Percentiles rank a stretch among this genome's conserved stretches.
phyloP scores from a whole-genome alignment of 2,329 filamentous ascomycete genomes.

The Botrytis squamosa region DNA sequence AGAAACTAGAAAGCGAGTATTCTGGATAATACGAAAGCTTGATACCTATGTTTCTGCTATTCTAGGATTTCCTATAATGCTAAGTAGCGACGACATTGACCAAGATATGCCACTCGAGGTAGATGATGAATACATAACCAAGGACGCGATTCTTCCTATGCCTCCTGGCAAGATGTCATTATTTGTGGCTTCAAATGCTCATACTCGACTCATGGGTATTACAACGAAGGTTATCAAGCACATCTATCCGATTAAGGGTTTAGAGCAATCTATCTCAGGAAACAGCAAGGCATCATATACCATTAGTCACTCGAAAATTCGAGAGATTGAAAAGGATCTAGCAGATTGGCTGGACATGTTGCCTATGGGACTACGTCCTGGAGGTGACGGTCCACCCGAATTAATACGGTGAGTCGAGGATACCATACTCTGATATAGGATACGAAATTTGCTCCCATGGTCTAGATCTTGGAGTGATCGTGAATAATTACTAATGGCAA shows the following conservation, averaged over 20 bases:
- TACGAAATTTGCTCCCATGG: neutral
- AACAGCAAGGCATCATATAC: slow-evolving; percentile 51
- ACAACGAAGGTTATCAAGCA: slow-evolving; percentile 62
- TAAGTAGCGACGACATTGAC: slow-evolving; percentile 64
- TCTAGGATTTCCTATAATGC: slow-evolving; percentile 63
- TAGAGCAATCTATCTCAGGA: slow-evolving; percentile 46
- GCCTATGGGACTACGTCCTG: slow-evolving; percentile 75
- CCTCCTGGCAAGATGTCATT: slow-evolving; percentile 55
- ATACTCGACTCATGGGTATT: slow-evolving; percentile 63
- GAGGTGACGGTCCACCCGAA: slow-evolving; percentile 71
- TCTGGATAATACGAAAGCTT: slow-evolving; percentile 68
- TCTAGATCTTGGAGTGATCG: neutral
- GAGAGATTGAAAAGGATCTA: slow-evolving; percentile 63
- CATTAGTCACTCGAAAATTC: slow-evolving; percentile 62
- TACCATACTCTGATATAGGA: neutral
- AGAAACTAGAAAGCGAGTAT: slow-evolving; percentile 62
- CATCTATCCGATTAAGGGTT: slow-evolving; percentile 62
- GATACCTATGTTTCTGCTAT: slow-evolving; percentile 69
- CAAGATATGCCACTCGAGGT: slow-evolving; percentile 64
- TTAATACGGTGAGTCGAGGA: slow-evolving; percentile 64
- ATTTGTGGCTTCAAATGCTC: slow-evolving; percentile 65
- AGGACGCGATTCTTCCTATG: slow-evolving; percentile 54
- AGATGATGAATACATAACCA: slow-evolving; percentile 66
- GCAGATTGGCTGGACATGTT: slow-evolving; percentile 64
- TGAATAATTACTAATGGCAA: slow-evolving; percentile 26